These are phyloP conservation scores for Cladorrhinum samala DNA, from an alignment of 495 filamentous ascomycete species.

Conservation along the genomic window DNA sequence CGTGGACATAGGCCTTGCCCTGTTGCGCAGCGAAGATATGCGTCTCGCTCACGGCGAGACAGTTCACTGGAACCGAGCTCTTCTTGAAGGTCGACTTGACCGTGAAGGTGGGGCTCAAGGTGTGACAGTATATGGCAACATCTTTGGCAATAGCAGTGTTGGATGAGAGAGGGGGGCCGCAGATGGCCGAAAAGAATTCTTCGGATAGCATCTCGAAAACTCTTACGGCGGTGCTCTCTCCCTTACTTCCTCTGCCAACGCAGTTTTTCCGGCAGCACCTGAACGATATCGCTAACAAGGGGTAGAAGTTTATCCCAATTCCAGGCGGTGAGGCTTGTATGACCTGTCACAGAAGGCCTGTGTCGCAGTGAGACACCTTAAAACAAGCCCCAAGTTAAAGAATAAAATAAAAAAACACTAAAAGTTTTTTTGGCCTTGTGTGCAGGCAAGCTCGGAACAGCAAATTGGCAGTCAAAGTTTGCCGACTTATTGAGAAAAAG, in stretches of 20 bases:
- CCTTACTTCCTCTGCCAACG: no score
- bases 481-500: background rate
- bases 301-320: background rate
- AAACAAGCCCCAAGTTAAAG: conserved; percentile 4
- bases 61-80: conserved; percentile 71
- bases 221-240: no score
- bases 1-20: conserved; percentile 85
- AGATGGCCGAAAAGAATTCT: conserved; percentile 70
- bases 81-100: conserved; percentile 83
- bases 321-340: no score
- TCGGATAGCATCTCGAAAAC: conserved; percentile 82
- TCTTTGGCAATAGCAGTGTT: conserved; percentile 65
- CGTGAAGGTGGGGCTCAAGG: conserved; percentile 65
- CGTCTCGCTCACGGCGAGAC: conserved; percentile 70
- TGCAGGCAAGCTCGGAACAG: background rate
- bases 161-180: conserved; percentile 55
- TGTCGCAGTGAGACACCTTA: background rate
- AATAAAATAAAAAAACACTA: no score
- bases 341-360: background rate
- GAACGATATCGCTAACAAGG: no score
- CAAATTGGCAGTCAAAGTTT: background rate
- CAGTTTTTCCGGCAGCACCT: no score
- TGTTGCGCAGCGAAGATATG: conserved; percentile 89
- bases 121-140: conserved; percentile 78
- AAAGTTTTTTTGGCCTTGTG: no score